Percentiles rank a stretch among this genome's conserved stretches.
phyloP scores from a whole-genome alignment of 2,329 filamentous ascomycete species.

The Neurospora sp. region DNA sequence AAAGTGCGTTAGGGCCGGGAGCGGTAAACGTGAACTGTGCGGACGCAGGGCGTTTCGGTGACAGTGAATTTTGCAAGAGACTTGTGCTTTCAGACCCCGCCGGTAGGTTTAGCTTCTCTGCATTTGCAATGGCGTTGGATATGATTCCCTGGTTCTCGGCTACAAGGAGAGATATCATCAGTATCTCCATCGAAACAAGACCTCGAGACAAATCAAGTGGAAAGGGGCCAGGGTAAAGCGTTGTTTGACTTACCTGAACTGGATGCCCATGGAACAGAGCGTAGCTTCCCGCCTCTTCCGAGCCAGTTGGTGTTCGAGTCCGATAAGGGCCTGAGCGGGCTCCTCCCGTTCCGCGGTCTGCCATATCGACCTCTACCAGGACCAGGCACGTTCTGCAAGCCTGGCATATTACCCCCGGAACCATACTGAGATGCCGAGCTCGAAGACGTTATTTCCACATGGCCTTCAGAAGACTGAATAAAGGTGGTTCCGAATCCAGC shows the following conservation, averaged over 20 bases:
- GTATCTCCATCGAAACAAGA: conserved; percentile 8
- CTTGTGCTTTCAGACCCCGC: conserved; percentile 70
- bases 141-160: conserved; percentile 66
- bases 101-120: conserved; percentile 55
- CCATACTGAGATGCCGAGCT: conserved; percentile 28
- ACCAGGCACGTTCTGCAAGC: conserved; percentile 66
- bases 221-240: neutral
- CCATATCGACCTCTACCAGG: conserved; percentile 76
- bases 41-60: conserved; percentile 55
- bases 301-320: conserved; percentile 50
- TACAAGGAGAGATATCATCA: conserved; percentile 16
- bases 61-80: conserved; percentile 58
- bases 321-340: conserved; percentile 48
- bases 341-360: conserved; percentile 52
- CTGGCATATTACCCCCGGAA: conserved; percentile 42
- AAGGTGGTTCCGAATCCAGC: conserved; percentile 21
- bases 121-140: conserved; percentile 82
- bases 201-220: neutral
- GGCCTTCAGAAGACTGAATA: conserved; percentile 23
- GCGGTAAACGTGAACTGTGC: conserved; percentile 95
- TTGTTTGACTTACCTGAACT: conserved; percentile 33
- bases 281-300: conserved; percentile 35
- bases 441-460: conserved; percentile 21
- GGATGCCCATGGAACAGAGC: conserved; percentile 33
- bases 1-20: conserved; percentile 69